Evolutionary conservation across 495 filamentous ascomycete species (phyloP).

Genomic region (Evernia prunastri): DNA sequence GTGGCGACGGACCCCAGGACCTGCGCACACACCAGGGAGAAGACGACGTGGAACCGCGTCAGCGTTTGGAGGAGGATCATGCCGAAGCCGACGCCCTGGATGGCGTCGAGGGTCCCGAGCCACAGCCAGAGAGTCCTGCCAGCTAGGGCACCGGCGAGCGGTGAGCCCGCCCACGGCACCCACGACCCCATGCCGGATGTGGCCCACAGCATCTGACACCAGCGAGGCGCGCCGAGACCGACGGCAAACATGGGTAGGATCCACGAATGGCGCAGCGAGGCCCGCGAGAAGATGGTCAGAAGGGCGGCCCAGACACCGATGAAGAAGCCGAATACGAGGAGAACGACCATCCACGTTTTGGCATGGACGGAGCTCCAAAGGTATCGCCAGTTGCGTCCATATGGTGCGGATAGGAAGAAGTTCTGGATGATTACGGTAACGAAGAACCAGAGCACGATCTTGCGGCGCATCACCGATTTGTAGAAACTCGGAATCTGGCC

Average conservation of each 20-base stretch:
- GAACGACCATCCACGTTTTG: slow-evolving; percentile 45
- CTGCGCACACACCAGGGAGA: slow-evolving; percentile 50
- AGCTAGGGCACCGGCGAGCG: slow-evolving; percentile 45
- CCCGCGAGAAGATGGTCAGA: slow-evolving; percentile 42
- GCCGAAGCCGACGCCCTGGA: slow-evolving; percentile 56
- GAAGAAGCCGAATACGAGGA: slow-evolving; percentile 54
- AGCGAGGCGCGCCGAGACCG: slow-evolving; percentile 55
- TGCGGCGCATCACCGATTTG: slow-evolving; percentile 49
- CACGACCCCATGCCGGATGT: slow-evolving; percentile 51
- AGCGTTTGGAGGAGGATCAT: slow-evolving; percentile 60
- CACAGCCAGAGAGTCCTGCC: slow-evolving; percentile 57
- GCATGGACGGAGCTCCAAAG: slow-evolving; percentile 50
- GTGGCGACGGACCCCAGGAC: slow-evolving; percentile 50
- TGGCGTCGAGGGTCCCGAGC: slow-evolving; percentile 56
- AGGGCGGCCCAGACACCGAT: slow-evolving; percentile 48
- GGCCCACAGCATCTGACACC: slow-evolving; percentile 62
- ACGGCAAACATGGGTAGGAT: slow-evolving; percentile 61
- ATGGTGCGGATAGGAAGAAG: slow-evolving; percentile 55
- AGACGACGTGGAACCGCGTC: slow-evolving; percentile 53
- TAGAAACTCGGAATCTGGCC: slow-evolving; percentile 60
- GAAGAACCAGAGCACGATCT: slow-evolving; percentile 51
- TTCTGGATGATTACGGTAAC: slow-evolving; percentile 60
- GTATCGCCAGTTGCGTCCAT: slow-evolving; percentile 58
- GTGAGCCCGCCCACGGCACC: slow-evolving; percentile 51
- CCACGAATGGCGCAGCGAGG: slow-evolving; percentile 54